Conservation (phyloP, 352 stramenopile species). For the Lagenidium sp. region DNA sequence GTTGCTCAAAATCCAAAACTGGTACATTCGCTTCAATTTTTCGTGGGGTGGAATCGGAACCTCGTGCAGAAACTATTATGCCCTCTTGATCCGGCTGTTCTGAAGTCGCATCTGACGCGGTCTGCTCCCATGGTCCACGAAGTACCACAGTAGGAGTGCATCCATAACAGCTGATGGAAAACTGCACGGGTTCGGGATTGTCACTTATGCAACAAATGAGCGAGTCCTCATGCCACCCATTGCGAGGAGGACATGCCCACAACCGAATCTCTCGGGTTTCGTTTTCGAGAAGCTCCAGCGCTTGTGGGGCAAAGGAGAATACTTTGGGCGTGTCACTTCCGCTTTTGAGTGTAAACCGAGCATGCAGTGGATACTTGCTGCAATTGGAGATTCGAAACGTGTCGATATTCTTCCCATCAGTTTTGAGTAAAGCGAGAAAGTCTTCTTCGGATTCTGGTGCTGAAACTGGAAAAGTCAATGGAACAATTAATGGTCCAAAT, state of each 20-base stretch:
- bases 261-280: constrained; percentile 89
- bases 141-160: constrained; percentile 73
- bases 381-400: constrained; percentile 90
- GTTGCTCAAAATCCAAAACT: constrained; percentile 87
- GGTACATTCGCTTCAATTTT: too few species aligned
- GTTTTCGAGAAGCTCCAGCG: constrained; percentile 71
- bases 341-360: constrained; percentile 42
- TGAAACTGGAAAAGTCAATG: constrained; percentile 4
- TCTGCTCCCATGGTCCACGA: constrained; percentile 81
- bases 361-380: constrained; percentile 60
- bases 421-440: constrained; percentile 25
- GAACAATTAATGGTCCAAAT: constrained; percentile 89
- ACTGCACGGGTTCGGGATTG: constrained; percentile 87
- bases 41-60: not conserved
- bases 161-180: constrained; percentile 82
- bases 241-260: constrained; percentile 80
- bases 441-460: constrained; percentile 31
- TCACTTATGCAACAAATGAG: constrained; percentile 88
- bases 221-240: constrained; percentile 56
- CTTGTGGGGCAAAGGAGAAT: constrained; percentile 73
- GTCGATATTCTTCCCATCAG: constrained; percentile 64
- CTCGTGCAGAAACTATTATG: not conserved
- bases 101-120: constrained; percentile 34
- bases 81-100: constrained; percentile 9
- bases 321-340: constrained; percentile 12